Conservation (phyloP, 2,329 filamentous ascomycete genomes). For the Phoma sp. region DNA sequence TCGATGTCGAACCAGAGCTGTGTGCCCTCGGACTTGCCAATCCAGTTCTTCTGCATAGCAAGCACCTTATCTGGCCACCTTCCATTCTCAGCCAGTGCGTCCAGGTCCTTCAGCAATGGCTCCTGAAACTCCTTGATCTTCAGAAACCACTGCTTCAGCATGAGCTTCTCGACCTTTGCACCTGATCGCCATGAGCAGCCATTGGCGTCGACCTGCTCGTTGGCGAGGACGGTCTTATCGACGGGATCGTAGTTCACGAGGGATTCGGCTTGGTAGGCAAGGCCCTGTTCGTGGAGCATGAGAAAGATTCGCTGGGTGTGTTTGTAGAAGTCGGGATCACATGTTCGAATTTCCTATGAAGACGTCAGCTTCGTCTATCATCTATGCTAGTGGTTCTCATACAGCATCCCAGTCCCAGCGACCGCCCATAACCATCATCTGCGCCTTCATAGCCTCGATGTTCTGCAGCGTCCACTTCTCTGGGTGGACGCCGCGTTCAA, state of each 20-base stretch:
- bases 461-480: conserved; percentile 81
- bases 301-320: conserved; percentile 89
- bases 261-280: conserved; percentile 84
- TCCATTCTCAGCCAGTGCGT: conserved; percentile 66
- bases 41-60: conserved; percentile 86
- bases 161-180: conserved; percentile 79
- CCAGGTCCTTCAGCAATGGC: conserved; percentile 73
- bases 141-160: conserved; percentile 89
- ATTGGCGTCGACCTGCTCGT: conserved; percentile 90
- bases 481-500: conserved; percentile 80
- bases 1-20: conserved; percentile 73
- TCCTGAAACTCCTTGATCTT: conserved; percentile 82
- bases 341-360: conserved; percentile 79
- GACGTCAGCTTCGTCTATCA: conserved; percentile 10
- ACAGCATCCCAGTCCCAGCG: conserved; percentile 85
- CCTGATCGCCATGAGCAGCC: conserved; percentile 88
- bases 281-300: conserved; percentile 73
- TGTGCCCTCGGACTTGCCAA: conserved; percentile 79
- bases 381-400: conserved; percentile 22
- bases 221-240: conserved; percentile 87
- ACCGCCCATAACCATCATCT: conserved; percentile 79
- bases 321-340: conserved; percentile 84
- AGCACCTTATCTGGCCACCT: conserved; percentile 85
- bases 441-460: conserved; percentile 83
- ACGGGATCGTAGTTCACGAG: conserved; percentile 91